Percentiles rank a stretch among this genome's conserved stretches.
Conservation (phyloP, 208 protist genomes). For the Tritrichomonas musculus region DNA sequence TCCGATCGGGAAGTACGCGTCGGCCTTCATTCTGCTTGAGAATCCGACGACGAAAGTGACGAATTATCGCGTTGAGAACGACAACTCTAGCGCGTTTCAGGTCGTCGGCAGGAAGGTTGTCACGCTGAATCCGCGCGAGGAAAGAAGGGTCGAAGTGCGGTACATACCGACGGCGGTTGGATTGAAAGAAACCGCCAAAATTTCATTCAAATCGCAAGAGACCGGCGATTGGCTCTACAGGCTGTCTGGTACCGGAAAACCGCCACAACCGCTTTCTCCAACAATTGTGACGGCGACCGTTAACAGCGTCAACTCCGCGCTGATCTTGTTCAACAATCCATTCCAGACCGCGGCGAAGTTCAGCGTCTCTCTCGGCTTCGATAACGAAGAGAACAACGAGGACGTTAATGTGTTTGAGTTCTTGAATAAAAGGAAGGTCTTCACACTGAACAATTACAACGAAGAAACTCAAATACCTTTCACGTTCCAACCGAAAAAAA, state of each 20-base stretch:
- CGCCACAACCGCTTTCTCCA: neutral
- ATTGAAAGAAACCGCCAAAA: neutral
- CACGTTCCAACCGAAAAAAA: neutral
- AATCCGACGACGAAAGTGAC: neutral
- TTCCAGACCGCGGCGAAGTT: neutral
- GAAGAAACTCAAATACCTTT: constrained; percentile 24
- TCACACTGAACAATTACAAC: neutral
- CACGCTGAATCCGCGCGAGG: neutral
- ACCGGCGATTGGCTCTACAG: neutral
- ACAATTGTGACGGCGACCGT: neutral
- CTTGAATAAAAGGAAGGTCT: neutral
- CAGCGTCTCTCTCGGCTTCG: neutral
- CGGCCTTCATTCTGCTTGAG: neutral
- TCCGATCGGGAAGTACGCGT: neutral
- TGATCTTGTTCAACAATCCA: neutral
- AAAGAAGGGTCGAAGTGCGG: neutral
- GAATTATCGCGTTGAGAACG: neutral
- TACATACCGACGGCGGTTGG: neutral
- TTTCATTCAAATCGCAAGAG: neutral
- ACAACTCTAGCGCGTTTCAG: neutral
- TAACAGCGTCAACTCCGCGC: neutral
- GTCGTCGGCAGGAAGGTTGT: neutral
- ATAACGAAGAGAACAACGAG: neutral
- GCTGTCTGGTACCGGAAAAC: neutral
- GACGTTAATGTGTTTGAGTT: neutral